These are phyloP conservation scores for Neurospora sp. DNA, from an alignment of 2,329 filamentous ascomycete genomes.

Conservation along the genomic window DNA sequence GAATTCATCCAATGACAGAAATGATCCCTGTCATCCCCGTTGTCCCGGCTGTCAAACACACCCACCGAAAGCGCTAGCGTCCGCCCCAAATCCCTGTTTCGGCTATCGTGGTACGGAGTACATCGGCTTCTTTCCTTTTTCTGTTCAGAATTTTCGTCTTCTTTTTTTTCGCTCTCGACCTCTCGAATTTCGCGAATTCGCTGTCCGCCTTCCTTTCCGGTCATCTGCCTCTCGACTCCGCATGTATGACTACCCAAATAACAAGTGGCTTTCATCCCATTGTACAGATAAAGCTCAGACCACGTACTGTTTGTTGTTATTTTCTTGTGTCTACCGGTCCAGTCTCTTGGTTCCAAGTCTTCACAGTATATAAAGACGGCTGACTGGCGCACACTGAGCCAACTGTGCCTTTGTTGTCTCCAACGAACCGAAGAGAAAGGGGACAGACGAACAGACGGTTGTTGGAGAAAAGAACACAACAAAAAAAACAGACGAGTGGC, in stretches of 20 bases:
- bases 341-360: neutral
- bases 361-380: neutral
- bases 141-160: slow-evolving; percentile 9
- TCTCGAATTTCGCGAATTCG: neutral
- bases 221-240: neutral
- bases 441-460: neutral
- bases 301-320: neutral
- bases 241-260: neutral
- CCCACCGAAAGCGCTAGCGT: slow-evolving; percentile 6
- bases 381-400: slow-evolving; percentile 4
- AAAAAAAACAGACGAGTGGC: neutral
- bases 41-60: slow-evolving; percentile 8
- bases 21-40: neutral
- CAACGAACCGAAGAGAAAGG: neutral
- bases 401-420: slow-evolving; percentile 5
- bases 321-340: neutral
- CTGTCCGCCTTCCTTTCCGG: neutral
- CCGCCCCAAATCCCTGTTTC: slow-evolving; percentile 11
- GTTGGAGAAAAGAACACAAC: neutral
- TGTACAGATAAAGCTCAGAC: neutral
- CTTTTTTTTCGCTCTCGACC: neutral
- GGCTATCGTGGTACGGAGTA: neutral
- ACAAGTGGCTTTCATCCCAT: neutral
- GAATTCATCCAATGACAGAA: neutral
- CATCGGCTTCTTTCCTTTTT: slow-evolving; percentile 15